These are phyloP conservation scores for Funneliformis geosporum DNA, from an alignment of 192 early-diverging fungal species.

Conservation along the genomic window DNA sequence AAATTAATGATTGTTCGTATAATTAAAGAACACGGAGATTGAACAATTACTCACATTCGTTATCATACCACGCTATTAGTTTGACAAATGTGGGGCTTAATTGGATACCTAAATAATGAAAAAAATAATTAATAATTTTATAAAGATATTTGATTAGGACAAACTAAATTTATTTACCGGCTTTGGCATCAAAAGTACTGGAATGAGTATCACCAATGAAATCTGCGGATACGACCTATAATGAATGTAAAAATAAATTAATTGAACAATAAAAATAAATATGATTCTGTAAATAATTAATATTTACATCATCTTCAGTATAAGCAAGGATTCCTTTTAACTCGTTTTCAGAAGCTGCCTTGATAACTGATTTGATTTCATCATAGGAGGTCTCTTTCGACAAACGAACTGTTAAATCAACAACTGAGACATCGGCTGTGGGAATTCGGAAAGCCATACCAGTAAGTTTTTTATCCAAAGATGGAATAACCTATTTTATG, in stretches of 20 bases:
- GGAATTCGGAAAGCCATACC: constrained; percentile 99
- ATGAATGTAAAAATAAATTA: not conserved
- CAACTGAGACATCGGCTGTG: constrained; percentile 92
- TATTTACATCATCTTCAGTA: constrained; percentile 78
- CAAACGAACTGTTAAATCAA: constrained; percentile 93
- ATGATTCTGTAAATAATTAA: not conserved
- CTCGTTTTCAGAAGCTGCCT: constrained; percentile 73
- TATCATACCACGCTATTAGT: constrained; percentile 92
- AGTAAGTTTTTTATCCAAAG: constrained; percentile 93
- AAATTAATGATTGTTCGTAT: not conserved
- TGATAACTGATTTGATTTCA: constrained; percentile 84
- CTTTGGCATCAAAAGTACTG: constrained; percentile 93
- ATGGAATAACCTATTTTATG: constrained; percentile 70
- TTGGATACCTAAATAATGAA: constrained; percentile 61
- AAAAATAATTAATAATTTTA: not conserved
- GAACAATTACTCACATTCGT: constrained; percentile 31
- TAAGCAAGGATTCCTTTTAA: constrained; percentile 91
- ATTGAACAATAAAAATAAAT: not conserved
- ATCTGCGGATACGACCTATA: constrained; percentile 85
- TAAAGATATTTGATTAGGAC: not conserved
- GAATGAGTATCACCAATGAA: constrained; percentile 91
- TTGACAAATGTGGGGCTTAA: constrained; percentile 96
- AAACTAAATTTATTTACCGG: constrained; percentile 55
- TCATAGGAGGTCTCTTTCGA: constrained; percentile 88
- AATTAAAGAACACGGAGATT: too few relatives aligned